Conservation (phyloP, 371 early-diverging fungal genomes). For the Mortierella sp. region DNA sequence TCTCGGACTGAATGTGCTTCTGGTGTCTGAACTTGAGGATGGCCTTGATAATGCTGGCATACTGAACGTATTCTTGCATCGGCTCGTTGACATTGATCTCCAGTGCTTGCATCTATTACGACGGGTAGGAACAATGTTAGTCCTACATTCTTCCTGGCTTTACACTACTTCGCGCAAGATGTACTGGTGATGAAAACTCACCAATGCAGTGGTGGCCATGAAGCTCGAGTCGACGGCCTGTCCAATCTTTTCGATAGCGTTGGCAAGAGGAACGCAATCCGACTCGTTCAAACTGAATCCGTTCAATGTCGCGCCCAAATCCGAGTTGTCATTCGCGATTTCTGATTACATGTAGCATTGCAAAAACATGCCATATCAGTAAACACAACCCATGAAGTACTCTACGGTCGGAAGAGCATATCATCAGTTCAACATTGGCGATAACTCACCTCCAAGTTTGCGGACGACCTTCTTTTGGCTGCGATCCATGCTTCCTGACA, state of each 20-base stretch:
- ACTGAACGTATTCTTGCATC: slow-evolving; percentile 91
- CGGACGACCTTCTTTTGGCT: slow-evolving; percentile 70
- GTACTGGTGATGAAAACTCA: slow-evolving; percentile 31
- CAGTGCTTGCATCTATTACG: slow-evolving; percentile 65
- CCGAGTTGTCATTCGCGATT: slow-evolving; percentile 83
- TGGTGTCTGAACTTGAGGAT: slow-evolving; percentile 87
- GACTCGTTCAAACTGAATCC: slow-evolving; percentile 92
- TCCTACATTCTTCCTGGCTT: not conserved
- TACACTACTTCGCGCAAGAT: not conserved
- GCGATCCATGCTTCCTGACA: slow-evolving; percentile 71
- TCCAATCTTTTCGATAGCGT: slow-evolving; percentile 91
- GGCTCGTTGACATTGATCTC: slow-evolving; percentile 89
- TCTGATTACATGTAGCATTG: slow-evolving; percentile 36
- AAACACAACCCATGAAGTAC: not conserved
- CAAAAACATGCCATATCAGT: not conserved
- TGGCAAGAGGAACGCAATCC: slow-evolving; percentile 71
- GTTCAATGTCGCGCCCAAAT: slow-evolving; percentile 94
- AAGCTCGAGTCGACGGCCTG: slow-evolving; percentile 91
- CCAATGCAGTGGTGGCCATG: slow-evolving; percentile 80
- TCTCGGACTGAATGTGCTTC: slow-evolving; percentile 90
- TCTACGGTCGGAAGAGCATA: not conserved
- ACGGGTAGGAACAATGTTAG: not conserved
- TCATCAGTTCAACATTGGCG: not conserved
- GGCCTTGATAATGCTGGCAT: slow-evolving; percentile 87
- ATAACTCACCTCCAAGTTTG: slow-evolving; percentile 65